Conservation (phyloP, 768 basidiomycete genomes). For the Hygrophorus pudorinus region DNA sequence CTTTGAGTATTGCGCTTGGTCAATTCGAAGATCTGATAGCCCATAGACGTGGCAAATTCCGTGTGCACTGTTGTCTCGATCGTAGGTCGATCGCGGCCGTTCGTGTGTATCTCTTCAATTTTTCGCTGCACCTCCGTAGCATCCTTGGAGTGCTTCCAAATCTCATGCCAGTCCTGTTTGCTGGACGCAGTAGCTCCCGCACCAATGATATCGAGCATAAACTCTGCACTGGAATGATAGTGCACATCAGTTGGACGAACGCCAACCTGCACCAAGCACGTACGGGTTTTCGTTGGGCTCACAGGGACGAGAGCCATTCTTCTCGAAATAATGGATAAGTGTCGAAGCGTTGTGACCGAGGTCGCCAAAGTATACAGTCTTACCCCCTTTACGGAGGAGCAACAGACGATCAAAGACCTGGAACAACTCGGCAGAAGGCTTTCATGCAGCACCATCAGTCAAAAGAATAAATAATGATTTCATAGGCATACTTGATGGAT, state of each 20-base stretch:
- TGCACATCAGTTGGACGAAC: slow-evolving; percentile 17
- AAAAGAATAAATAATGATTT: neutral
- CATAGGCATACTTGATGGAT: slow-evolving; percentile 32
- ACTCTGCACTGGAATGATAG: slow-evolving; percentile 48
- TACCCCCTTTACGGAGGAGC: slow-evolving; percentile 68
- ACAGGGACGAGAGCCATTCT: slow-evolving; percentile 54
- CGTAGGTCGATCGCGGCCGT: slow-evolving; percentile 36
- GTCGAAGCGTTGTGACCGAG: slow-evolving; percentile 51
- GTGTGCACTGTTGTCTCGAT: slow-evolving; percentile 27
- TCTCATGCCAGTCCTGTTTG: slow-evolving; percentile 44
- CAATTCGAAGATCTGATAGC: slow-evolving; percentile 33
- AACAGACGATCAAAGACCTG: slow-evolving; percentile 74
- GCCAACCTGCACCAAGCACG: slow-evolving; percentile 8
- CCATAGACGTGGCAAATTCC: slow-evolving; percentile 46
- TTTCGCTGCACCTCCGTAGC: slow-evolving; percentile 18
- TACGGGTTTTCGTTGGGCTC: slow-evolving; percentile 65
- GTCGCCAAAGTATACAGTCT: slow-evolving; percentile 68
- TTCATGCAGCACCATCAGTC: slow-evolving; percentile 28
- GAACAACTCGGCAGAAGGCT: slow-evolving; percentile 81
- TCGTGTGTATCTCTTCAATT: slow-evolving; percentile 36
- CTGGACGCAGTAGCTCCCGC: slow-evolving; percentile 55
- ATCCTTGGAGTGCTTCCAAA: slow-evolving; percentile 41
- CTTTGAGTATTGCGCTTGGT: slow-evolving; percentile 31
- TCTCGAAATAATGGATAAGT: slow-evolving; percentile 70
- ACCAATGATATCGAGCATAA: slow-evolving; percentile 62